Base-by-base conservation (phyloP, 306 rosid genomes). In the Cicer pinnatifidum region DNA sequence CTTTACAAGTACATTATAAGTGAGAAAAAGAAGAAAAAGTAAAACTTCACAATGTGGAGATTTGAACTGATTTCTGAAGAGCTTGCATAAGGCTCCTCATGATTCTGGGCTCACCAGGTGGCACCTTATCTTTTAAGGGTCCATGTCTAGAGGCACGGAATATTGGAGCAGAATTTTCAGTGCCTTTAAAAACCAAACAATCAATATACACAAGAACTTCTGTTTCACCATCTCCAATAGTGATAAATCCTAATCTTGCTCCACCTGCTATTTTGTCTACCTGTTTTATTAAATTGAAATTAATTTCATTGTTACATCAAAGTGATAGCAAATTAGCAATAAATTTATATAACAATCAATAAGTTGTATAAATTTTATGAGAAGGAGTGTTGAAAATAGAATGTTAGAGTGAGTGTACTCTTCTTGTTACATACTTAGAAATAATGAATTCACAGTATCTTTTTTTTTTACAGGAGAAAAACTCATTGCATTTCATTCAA, bases 101-200 rank as follows among this genome's bases (percentile, higher is more conserved):
- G 40, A 94, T 89, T 77, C 99, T 89, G 11, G 96, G 91, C 66
- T 94, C 97, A 43, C 99, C 97, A 0, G 97, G 97, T n/a, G 85
- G 93, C 28, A 84, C 78, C 64, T 75, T 80, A 67, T 89, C 89
- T 76, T 91, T 94, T 19, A 78, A 60, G 57, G 76, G 88, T 17
- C 99, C 97, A 75, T 91, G 87, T 87, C 96, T 88, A 23, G 80
- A 79, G 63, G 97, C 99, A 43, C 92, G 88, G 73, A 94, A 94
- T 40, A 91, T 15, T 5, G 99, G 97, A 19, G 89, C 88, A 23
- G 93, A 81, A 45, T 51, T 83, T 12, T 62, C 81, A 65, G 81
- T 80, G 6, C 91, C 78, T 15, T 92, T 88, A 65, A 78, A 88
- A 60, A 94, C 93, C 82, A 94, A 69, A 73, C 96, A 91, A 59